Base-by-base conservation (phyloP, 2,329 filamentous ascomycete species). In the Basipetospora chlamydospora region DNA sequence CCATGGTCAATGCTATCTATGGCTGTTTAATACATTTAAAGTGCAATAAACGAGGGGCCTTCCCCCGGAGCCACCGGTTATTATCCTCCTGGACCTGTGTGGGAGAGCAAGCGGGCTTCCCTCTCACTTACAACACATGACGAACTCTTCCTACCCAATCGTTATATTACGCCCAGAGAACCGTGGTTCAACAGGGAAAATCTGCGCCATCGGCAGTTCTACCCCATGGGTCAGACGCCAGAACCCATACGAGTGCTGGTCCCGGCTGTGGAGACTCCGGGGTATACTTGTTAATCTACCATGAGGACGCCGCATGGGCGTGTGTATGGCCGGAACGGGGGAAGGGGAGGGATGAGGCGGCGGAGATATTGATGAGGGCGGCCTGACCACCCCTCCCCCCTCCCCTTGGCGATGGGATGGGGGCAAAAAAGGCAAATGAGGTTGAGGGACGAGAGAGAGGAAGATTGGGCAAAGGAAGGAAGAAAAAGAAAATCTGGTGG, bases 401-500 rank as follows among this genome's bases (percentile, higher is more conserved):
- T n/a, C n/a, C n/a, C n/a, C n/a, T n/a, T n/a, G n/a, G n/a, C n/a
- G n/a, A n/a, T n/a, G n/a, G n/a, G n/a, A n/a, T n/a, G n/a, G n/a
- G n/a, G n/a, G n/a, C n/a, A 13, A 29, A 29, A 29, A 7, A 29
- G 26, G 4, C 10, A 15, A 15, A 5, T 12, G 12, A 33, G 18
- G 10, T 12, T 11, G 16, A 21, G 16, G 18, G 16, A 33, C 8
- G 11, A 12, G 23, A 21, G 11, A 22, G 18, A n/a, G 9, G 30
- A n/a, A n/a, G n/a, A n/a, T 45, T 38, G 43, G 39, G 44, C 43
- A 49, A 43, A 41, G 40, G 34, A 28, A 35, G 13, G 26, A 16
- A 44, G 41, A 46, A 42, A 46, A 42, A 41, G 32, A 6, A 36
- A 42, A n/a, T n/a, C 40, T 34, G 40, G 40, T 44, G 39, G 43